Conservation (phyloP, 805 yeast genomes). For the Cyberlindnera mrakii region DNA sequence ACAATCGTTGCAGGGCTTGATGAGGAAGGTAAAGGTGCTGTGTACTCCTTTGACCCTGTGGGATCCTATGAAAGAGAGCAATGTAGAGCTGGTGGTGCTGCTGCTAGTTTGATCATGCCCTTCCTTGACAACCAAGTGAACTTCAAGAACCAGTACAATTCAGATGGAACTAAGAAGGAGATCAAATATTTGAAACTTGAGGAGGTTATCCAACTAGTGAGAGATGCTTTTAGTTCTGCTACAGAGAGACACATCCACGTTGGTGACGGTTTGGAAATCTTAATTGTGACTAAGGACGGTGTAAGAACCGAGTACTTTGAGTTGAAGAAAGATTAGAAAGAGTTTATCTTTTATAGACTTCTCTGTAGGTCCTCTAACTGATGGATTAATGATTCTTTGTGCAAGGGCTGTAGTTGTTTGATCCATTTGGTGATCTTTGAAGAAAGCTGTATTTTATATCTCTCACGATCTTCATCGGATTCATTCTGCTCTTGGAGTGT, state of each 20-base stretch:
- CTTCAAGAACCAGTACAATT: conserved; percentile 87
- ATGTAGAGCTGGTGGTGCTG: conserved; percentile 97
- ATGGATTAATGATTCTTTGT: conserved; percentile 4
- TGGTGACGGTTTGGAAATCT: conserved; percentile 91
- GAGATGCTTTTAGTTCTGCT: conserved; percentile 92
- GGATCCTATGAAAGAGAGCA: conserved; percentile 97
- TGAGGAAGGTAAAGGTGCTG: conserved; percentile 81
- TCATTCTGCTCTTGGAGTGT: conserved; percentile 1
- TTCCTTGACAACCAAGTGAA: conserved; percentile 96
- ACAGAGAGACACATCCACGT: conserved; percentile 98
- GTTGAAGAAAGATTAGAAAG: conserved; percentile 70
- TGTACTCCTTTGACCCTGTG: conserved; percentile 95
- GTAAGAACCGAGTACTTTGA: conserved; percentile 78
- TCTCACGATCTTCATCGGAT: conserved; percentile 1
- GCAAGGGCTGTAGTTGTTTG: background rate
- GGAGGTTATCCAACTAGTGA: conserved; percentile 81
- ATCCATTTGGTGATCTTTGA: conserved; percentile 9
- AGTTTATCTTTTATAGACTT: background rate
- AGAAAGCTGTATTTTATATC: conserved; percentile 1
- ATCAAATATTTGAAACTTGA: conserved; percentile 65
- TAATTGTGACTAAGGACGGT: conserved; percentile 91
- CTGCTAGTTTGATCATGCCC: conserved; percentile 94
- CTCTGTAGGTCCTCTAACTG: conserved; percentile 13
- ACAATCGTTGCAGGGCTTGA: conserved; percentile 94
- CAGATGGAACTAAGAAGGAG: conserved; percentile 57